phyloP scores from a whole-genome alignment of 1,139 yeast species.

The Hemisphaericaspora xylanilytica region DNA sequence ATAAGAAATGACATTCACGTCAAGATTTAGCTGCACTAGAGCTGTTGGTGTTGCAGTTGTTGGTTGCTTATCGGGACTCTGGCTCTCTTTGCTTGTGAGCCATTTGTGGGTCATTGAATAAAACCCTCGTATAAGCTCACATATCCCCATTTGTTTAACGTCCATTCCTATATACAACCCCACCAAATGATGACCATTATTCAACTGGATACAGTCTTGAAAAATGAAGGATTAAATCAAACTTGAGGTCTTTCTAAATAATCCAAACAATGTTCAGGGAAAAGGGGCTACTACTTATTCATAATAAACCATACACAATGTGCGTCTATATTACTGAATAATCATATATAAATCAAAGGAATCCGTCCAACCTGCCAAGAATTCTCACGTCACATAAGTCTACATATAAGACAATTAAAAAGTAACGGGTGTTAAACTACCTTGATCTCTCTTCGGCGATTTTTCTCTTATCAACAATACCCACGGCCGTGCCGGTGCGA shows the following conservation, averaged over 20 bases:
- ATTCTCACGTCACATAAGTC: too few relatives aligned
- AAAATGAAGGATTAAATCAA: too few relatives aligned
- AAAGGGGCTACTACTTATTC: too few relatives aligned
- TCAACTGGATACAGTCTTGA: neutral
- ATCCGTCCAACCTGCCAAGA: too few relatives aligned
- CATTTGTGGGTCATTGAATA: neutral
- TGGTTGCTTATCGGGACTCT: neutral
- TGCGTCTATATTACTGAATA: too few relatives aligned
- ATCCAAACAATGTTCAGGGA: too few relatives aligned
- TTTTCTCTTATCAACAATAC: neutral
- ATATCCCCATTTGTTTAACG: neutral
- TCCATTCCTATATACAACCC: neutral
- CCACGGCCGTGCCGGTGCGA: neutral
- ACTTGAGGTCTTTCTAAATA: too few relatives aligned
- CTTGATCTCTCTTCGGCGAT: neutral
- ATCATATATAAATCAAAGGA: too few relatives aligned
- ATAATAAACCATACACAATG: too few relatives aligned
- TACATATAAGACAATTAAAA: too few relatives aligned
- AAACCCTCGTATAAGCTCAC: neutral
- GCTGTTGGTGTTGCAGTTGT: neutral
- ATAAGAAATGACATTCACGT: constrained; percentile 12
- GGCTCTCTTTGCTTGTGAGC: neutral
- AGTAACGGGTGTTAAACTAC: too few relatives aligned
- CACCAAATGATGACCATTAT: neutral
- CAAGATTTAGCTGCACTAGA: constrained; percentile 12